Percentiles rank a stretch among this genome's conserved stretches.
Conservation (phyloP, 352 stramenopile species). For the Phytophthora macrochlamydospora region DNA sequence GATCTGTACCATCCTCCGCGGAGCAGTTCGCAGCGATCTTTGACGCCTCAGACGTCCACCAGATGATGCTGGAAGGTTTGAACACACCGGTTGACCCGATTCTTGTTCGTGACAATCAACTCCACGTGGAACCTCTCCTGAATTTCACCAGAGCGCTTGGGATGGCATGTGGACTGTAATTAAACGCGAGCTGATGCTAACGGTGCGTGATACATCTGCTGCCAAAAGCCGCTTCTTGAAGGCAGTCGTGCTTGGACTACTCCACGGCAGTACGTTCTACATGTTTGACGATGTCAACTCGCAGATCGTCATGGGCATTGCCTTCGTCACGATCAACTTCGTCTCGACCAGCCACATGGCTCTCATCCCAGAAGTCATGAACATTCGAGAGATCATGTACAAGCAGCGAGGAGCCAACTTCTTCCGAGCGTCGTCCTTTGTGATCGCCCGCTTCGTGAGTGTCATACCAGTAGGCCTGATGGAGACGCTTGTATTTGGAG, state of each 20-base stretch:
- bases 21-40: constrained; percentile 49
- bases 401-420: constrained; percentile 78
- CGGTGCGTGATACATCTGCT: constrained; percentile 22
- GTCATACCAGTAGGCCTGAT: constrained; percentile 37
- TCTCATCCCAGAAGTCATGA: constrained; percentile 64
- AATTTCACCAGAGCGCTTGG: constrained; percentile 23
- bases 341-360: constrained; percentile 55
- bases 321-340: constrained; percentile 76
- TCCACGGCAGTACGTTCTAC: constrained; percentile 33
- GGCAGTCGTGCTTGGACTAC: constrained; percentile 28
- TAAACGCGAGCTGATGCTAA: constrained; percentile 50
- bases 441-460: constrained; percentile 38
- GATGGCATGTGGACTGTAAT: constrained; percentile 12
- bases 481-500: constrained; percentile 72
- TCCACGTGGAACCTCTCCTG: constrained; percentile 53
- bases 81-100: background rate
- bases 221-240: constrained; percentile 16
- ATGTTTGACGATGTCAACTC: constrained; percentile 22
- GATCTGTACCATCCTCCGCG: background rate
- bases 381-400: constrained; percentile 55
- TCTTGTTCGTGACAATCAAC: constrained; percentile 1
- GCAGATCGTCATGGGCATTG: constrained; percentile 55
- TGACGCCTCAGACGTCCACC: constrained; percentile 31
- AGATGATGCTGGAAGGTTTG: background rate
- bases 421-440: constrained; percentile 60